Evolutionary conservation across 495 filamentous ascomycete genomes (phyloP).

Genomic region (Lasiosphaeria hispida): DNA sequence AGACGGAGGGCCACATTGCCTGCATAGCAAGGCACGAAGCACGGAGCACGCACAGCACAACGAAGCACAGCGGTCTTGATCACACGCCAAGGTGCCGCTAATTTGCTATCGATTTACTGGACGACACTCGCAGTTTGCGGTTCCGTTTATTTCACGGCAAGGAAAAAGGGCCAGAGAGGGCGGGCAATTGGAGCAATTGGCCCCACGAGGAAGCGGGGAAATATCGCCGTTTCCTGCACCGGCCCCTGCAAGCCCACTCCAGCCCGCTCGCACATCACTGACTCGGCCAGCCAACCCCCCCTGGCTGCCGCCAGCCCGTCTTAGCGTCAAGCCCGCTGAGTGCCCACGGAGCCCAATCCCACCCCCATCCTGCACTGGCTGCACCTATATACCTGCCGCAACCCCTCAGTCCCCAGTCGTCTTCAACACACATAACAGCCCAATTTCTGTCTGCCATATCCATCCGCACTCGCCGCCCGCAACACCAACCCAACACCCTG

Average conservation of each 20-base stretch:
- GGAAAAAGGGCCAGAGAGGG: conserved; percentile 4
- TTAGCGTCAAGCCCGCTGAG: conserved; percentile 12
- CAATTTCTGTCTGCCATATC: conserved; percentile 15
- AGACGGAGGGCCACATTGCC: background rate
- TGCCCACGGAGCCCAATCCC: conserved; percentile 9
- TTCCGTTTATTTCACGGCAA: conserved; percentile 13
- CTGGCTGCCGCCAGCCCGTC: conserved; percentile 26
- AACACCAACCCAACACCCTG: conserved; percentile 3
- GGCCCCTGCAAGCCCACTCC: background rate
- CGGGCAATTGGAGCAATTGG: conserved; percentile 18
- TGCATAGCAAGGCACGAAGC: background rate
- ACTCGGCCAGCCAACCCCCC: conserved; percentile 28
- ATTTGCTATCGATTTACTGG: conserved; percentile 19
- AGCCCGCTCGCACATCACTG: conserved; percentile 15
- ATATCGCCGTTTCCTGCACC: conserved; percentile 19
- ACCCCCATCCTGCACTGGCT: background rate
- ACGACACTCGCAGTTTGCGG: background rate
- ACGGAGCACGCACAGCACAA: background rate
- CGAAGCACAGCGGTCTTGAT: conserved; percentile 7
- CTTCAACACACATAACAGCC: conserved; percentile 24
- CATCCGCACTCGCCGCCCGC: conserved; percentile 5
- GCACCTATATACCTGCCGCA: conserved; percentile 23
- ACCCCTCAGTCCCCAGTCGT: conserved; percentile 26
- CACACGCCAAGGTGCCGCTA: conserved; percentile 34
- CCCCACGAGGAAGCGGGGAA: conserved; percentile 21